These are phyloP conservation scores for Malus hybrid DNA, from an alignment of 331 rosid species.

Conservation along the genomic window DNA sequence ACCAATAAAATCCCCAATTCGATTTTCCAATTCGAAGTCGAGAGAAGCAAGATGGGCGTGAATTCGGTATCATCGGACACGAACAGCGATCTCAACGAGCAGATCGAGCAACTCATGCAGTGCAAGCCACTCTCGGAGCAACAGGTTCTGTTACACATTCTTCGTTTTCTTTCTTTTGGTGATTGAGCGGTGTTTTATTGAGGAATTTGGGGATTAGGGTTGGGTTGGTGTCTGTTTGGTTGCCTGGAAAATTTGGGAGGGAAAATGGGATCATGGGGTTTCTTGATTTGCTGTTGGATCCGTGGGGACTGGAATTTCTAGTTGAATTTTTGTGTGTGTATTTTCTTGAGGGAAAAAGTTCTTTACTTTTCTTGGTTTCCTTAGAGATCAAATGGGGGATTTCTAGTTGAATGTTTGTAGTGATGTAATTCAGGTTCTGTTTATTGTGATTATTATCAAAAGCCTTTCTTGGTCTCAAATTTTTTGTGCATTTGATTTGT, in stretches of 20 bases:
- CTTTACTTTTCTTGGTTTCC: not conserved
- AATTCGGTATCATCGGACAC: constrained; percentile 51
- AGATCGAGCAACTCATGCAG: constrained; percentile 93
- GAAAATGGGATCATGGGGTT: not conserved
- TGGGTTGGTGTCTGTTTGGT: constrained; percentile 18
- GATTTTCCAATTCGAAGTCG: not conserved
- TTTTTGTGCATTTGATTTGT: not conserved
- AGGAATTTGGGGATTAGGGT: constrained; percentile 8
- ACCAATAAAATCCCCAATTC: not conserved
- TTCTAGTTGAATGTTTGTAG: not conserved
- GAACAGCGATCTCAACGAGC: constrained; percentile 60
- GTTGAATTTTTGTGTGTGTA: not conserved
- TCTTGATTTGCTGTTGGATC: not conserved
- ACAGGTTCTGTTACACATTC: constrained; percentile 38
- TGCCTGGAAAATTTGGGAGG: not conserved
- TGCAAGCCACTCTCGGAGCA: constrained; percentile 87
- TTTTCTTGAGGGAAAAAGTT: not conserved
- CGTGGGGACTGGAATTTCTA: not conserved
- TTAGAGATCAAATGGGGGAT: not conserved
- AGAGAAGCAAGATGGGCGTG: constrained; percentile 38
- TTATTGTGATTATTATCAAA: not conserved
- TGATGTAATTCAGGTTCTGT: not conserved
- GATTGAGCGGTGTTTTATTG: not conserved
- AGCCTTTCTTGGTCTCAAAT: not conserved
- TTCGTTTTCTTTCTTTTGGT: not conserved